Base-by-base conservation (phyloP, 331 rosid genomes). In the Acacia concinna region DNA sequence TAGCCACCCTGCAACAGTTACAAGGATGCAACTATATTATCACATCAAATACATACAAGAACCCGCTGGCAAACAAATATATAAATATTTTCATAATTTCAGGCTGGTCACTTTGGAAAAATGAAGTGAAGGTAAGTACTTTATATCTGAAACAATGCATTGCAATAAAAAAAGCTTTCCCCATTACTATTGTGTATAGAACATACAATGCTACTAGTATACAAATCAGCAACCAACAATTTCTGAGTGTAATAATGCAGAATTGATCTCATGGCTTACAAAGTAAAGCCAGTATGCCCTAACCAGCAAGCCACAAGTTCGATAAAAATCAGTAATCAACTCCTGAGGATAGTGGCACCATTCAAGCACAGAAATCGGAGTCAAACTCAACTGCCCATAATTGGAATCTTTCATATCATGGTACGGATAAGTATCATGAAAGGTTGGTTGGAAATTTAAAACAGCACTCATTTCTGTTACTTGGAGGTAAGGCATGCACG, bases 1-100 rank as follows among this genome's bases (percentile, higher is more conserved):
- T 91, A 90, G 70, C 93, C 93, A 68, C 91, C 92, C 98, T 96
- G 85, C 83, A 82, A 57, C 35, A 82, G 57, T 44, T 80, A 37
- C 54, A 57, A 59, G 84, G 63, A 60, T 60, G 44, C 73, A 28
- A 83, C 62, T 37, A 79, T 71, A 43, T 78, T 4, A 34, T 23
- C 20, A 54, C 57, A 65, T 35, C 38, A 46, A 60, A 70, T 68
- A 56, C 74, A 34, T 10, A 32, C 69, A 73, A 56, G 31, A 83
- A 73, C 73, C 31, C 62, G 68, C 25, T 41, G 52, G 73, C 74
- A 79, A 63, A 41, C 46, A 34, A 56, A 30, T 37, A 52, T 23
- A 27, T 27, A 34, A 72, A 17, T 28, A 41, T 30, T 6, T 69
- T 27, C 38, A 43, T 14, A 44, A 41, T 44, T 44, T 27, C 52